These are phyloP conservation scores for Monotropa hypopitys DNA, from an alignment of 179 eudicot genomes.

Conservation along the genomic window DNA sequence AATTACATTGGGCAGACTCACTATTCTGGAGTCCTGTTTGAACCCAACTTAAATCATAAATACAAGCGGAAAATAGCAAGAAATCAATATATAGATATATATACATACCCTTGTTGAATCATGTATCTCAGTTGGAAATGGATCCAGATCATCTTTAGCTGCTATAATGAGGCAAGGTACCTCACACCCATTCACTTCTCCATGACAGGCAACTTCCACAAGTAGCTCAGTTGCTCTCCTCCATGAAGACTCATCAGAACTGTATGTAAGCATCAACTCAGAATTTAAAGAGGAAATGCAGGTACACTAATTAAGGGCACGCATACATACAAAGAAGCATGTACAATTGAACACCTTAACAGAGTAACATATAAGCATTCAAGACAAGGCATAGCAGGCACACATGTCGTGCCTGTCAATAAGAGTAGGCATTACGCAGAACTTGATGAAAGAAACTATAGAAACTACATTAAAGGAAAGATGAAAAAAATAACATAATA, in stretches of 20 bases:
- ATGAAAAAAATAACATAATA: background rate
- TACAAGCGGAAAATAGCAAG: background rate
- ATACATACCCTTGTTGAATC: constrained; percentile 54
- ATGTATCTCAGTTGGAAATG: constrained; percentile 42
- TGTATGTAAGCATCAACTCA: constrained; percentile 11
- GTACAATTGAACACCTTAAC: background rate
- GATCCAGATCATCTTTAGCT: constrained; percentile 57
- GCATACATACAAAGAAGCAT: too few relatives aligned
- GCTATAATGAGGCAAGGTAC: constrained; percentile 64
- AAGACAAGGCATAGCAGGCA: background rate
- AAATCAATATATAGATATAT: constrained; percentile 6
- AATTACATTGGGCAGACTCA: background rate
- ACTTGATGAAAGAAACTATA: background rate
- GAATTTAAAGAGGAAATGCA: background rate
- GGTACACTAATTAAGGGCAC: background rate
- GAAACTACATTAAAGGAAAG: background rate
- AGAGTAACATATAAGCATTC: background rate
- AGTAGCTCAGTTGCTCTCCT: constrained; percentile 47
- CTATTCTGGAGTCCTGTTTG: background rate
- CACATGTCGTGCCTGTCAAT: background rate
- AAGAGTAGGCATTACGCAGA: background rate
- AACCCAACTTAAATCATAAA: background rate
- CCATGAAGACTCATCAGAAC: constrained; percentile 59
- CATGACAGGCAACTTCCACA: constrained; percentile 61
- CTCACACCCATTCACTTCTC: constrained; percentile 59